Percentiles rank a stretch among this genome's conserved stretches.
Conservation (phyloP, 2,329 filamentous ascomycete genomes). For the Geosmithia flava region DNA sequence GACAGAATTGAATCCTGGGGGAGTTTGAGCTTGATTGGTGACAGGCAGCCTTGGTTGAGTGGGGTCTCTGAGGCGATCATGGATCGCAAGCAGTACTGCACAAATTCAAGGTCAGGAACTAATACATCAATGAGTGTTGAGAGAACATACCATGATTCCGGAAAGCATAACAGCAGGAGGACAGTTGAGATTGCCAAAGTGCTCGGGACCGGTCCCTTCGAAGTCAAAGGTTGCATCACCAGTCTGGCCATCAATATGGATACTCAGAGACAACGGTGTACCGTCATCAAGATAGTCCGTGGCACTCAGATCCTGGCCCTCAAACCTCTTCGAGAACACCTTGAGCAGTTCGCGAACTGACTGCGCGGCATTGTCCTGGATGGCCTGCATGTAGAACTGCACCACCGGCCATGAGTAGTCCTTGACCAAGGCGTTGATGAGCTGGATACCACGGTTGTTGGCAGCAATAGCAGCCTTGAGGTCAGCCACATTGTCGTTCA, state of each 20-base stretch:
- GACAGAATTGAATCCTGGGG: constrained; percentile 61
- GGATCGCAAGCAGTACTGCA: constrained; percentile 15
- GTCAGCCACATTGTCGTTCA: constrained; percentile 77
- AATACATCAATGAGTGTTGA: constrained; percentile 40
- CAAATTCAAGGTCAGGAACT: constrained; percentile 35
- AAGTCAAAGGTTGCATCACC: constrained; percentile 59
- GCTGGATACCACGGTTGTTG: constrained; percentile 71
- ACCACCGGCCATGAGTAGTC: constrained; percentile 64
- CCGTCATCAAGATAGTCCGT: constrained; percentile 49
- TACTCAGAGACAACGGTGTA: constrained; percentile 60
- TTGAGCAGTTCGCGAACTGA: constrained; percentile 4
- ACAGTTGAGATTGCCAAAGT: constrained; percentile 13
- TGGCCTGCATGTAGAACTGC: constrained; percentile 40
- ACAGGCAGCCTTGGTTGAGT: constrained; percentile 36
- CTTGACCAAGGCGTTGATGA: constrained; percentile 58
- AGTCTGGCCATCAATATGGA: constrained; percentile 61
- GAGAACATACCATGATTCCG: constrained; percentile 44
- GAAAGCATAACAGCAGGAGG: constrained; percentile 4
- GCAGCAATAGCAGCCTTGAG: constrained; percentile 79
- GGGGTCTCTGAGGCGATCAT: constrained; percentile 19
- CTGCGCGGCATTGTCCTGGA: constrained; percentile 25
- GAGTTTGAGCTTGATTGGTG: constrained; percentile 38
- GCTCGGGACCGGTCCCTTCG: constrained; percentile 14
- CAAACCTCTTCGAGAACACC: constrained; percentile 40
- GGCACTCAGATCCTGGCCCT: constrained; percentile 2